phyloP scores from a whole-genome alignment of 495 filamentous ascomycete species.

The Hypoxylon lienhwacheense region DNA sequence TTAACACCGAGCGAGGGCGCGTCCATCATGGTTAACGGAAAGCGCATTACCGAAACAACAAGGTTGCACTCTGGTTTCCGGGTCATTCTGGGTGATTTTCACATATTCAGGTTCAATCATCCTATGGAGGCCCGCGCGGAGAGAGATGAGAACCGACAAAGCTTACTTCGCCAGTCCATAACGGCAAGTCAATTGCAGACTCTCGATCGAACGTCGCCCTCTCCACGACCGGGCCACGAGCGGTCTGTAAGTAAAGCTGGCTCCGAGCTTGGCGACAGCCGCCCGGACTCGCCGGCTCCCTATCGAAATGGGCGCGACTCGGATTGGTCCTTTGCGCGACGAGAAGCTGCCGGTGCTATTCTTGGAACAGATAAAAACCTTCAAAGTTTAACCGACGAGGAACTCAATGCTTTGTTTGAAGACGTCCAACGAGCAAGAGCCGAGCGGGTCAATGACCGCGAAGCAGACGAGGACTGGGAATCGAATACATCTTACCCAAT shows the following conservation, averaged over 20 bases:
- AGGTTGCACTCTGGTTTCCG: slow-evolving; percentile 88
- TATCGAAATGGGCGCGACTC: slow-evolving; percentile 73
- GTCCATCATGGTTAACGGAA: slow-evolving; percentile 96
- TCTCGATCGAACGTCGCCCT: slow-evolving; percentile 49
- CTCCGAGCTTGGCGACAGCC: slow-evolving; percentile 65
- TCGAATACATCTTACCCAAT: slow-evolving; percentile 85
- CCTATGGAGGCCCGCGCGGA: slow-evolving; percentile 94
- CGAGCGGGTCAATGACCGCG: slow-evolving; percentile 71
- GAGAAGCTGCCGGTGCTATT: slow-evolving; percentile 88
- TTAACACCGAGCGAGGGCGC: slow-evolving; percentile 86
- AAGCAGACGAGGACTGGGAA: slow-evolving; percentile 85
- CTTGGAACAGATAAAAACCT: slow-evolving; percentile 93
- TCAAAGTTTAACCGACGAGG: slow-evolving; percentile 84
- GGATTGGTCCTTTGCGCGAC: slow-evolving; percentile 93
- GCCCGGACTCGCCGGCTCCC: slow-evolving; percentile 79
- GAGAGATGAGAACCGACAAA: slow-evolving; percentile 73
- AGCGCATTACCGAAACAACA: slow-evolving; percentile 79
- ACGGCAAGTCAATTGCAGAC: slow-evolving; percentile 74
- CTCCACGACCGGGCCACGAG: slow-evolving; percentile 72
- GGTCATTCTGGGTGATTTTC: slow-evolving; percentile 96
- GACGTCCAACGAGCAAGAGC: slow-evolving; percentile 89
- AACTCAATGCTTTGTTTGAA: slow-evolving; percentile 91
- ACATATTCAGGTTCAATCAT: slow-evolving; percentile 99
- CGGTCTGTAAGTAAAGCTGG: slow-evolving; percentile 73
- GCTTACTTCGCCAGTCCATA: slow-evolving; percentile 83